These are phyloP conservation scores for Sphaerulina musiva DNA, from an alignment of 2,329 filamentous ascomycete genomes.

Conservation along the genomic window DNA sequence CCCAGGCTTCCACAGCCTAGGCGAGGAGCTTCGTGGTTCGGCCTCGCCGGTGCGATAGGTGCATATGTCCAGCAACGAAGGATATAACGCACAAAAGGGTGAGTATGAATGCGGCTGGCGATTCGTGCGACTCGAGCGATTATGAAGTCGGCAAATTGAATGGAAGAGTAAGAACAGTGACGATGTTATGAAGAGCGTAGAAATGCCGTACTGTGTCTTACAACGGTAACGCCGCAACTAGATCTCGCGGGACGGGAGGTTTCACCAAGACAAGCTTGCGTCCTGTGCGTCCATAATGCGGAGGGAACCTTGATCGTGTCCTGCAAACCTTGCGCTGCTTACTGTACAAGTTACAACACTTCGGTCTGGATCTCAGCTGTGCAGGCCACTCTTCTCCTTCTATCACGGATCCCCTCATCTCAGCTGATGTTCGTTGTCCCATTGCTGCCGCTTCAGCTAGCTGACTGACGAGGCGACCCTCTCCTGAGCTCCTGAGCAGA, in stretches of 20 bases:
- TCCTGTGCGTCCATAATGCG: slow-evolving; percentile 3
- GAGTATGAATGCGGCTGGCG: neutral
- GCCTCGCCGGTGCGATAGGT: neutral
- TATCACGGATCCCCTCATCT: slow-evolving; percentile 10
- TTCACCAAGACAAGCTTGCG: slow-evolving; percentile 3
- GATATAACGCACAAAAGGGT: neutral
- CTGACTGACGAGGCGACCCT: neutral
- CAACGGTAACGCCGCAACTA: neutral
- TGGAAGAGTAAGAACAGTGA: neutral
- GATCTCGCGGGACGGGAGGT: neutral
- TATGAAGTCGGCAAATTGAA: neutral
- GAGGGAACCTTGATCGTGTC: neutral
- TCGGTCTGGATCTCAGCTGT: slow-evolving; percentile 5
- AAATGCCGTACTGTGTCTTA: slow-evolving; percentile 1
- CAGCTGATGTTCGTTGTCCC: slow-evolving; percentile 4
- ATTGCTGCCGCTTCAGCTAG: neutral
- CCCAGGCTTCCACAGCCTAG: neutral
- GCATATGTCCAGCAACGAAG: neutral
- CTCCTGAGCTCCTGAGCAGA: neutral
- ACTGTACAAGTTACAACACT: slow-evolving; percentile 5
- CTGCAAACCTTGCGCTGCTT: slow-evolving; percentile 4
- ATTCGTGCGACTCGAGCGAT: slow-evolving; percentile 1
- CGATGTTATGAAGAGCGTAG: neutral
- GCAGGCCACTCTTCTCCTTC: slow-evolving; percentile 1
- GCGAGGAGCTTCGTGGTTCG: neutral